phyloP scores from a whole-genome alignment of 202 grass and related monocot genomes.

The Cymbopogon flexuosus region DNA sequence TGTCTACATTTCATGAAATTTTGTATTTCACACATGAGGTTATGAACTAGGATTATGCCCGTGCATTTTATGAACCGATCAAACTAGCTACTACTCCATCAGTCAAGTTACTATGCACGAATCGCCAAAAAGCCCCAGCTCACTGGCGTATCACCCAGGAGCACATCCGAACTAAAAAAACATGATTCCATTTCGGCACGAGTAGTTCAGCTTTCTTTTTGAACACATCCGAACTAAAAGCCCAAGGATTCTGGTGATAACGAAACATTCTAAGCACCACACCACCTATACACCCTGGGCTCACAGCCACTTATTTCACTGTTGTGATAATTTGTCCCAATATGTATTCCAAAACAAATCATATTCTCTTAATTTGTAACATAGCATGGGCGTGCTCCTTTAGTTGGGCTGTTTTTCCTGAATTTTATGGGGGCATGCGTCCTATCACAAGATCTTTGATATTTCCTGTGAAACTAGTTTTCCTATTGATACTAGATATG shows the following conservation, averaged over 20 bases:
- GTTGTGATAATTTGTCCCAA: neutral
- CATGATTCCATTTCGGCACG: neutral
- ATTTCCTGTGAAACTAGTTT: conserved; percentile 11
- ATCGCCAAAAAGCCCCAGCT: neutral
- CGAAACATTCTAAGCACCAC: neutral
- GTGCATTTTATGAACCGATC: neutral
- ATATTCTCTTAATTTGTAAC: conserved; percentile 2
- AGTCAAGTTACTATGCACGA: neutral
- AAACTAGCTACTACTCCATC: neutral
- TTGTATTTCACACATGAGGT: neutral
- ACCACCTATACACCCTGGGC: neutral
- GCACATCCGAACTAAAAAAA: neutral
- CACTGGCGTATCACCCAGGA: neutral
- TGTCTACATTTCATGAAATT: conserved; percentile 30
- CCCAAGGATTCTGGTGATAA: neutral
- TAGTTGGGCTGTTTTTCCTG: conserved; percentile 6
- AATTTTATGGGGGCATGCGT: neutral
- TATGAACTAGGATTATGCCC: neutral
- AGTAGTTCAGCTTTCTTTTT: neutral
- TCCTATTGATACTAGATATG: neutral
- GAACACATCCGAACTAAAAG: neutral
- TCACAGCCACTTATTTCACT: neutral
- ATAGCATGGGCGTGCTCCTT: neutral
- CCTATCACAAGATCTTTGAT: neutral
- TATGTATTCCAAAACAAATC: neutral